Conservation (phyloP, 2,329 filamentous ascomycete genomes). For the Fusarium incarnatum region DNA sequence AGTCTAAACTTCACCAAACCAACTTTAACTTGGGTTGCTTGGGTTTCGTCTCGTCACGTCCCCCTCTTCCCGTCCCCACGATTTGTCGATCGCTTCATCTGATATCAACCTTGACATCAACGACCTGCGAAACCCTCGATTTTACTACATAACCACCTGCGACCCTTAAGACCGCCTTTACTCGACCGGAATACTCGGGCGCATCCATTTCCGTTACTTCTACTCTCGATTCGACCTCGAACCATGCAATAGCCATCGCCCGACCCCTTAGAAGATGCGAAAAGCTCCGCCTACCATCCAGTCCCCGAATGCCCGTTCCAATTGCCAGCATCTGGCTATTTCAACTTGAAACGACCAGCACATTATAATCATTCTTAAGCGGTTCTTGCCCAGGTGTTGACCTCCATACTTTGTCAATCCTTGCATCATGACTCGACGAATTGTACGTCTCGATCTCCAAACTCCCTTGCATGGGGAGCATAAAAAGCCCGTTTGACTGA, state of each 20-base stretch:
- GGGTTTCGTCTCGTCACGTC: slow-evolving; percentile 5
- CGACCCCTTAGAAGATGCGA: slow-evolving; percentile 46
- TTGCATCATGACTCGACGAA: slow-evolving; percentile 53
- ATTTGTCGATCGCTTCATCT: slow-evolving; percentile 32
- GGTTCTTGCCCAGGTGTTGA: not conserved
- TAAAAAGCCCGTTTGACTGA: slow-evolving; percentile 13
- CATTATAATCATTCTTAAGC: slow-evolving; percentile 5
- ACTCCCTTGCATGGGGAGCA: not conserved
- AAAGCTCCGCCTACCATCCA: slow-evolving; percentile 35
- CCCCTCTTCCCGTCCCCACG: slow-evolving; percentile 32
- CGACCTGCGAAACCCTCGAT: slow-evolving; percentile 1
- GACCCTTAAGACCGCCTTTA: slow-evolving; percentile 2
- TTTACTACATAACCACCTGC: not conserved
- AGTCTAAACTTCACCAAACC: slow-evolving; percentile 9
- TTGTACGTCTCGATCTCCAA: slow-evolving; percentile 45
- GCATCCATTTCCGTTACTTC: not conserved
- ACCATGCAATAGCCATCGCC: slow-evolving; percentile 45
- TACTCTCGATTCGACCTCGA: slow-evolving; percentile 5
- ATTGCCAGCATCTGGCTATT: slow-evolving; percentile 26
- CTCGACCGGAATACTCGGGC: slow-evolving; percentile 3
- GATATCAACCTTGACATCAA: slow-evolving; percentile 1
- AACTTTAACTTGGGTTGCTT: slow-evolving; percentile 22
- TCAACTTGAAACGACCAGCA: slow-evolving; percentile 35
- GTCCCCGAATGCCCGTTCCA: slow-evolving; percentile 40
- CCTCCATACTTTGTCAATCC: slow-evolving; percentile 12